Evolutionary conservation across 169 alveolate genomes (phyloP), one percentile per base, ranked within the genome.

Genomic region (Babesia bovis): DNA sequence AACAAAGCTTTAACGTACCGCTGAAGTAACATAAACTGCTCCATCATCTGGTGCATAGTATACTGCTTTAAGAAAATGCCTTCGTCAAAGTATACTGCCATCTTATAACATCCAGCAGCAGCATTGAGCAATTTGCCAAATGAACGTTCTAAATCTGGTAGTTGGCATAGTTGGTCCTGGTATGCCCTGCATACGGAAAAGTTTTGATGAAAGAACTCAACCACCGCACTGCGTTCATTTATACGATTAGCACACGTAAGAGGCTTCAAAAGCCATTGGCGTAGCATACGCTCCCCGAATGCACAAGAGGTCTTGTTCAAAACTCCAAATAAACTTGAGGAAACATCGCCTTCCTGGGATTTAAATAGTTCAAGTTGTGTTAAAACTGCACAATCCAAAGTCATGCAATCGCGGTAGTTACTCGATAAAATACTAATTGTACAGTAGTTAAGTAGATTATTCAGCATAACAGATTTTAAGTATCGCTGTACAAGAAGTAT

Each of bases 231-330:
- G 59, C 99, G 91, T 12, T 86, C 96, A 68, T 93, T 90, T 13
- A 97, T 93, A 53, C 89, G 74, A n/a, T 89, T 59, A 32, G 90
- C 71, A 60, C 90, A 90, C 50, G 87, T 63, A 55, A 96, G 83
- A 38, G 99, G 99, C 33, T 96, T 85, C 53, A 93, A 87, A n/a
- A 97, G 71, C 99, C 99, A 97, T 42, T 92, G 92, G 68, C 95
- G 91, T 72, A 97, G 57, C 83, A 94, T 59, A 65, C 99, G 87
- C 73, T 91, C 94, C 21, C 99, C 99, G 66, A 95, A 93, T 26
- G 97, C 94, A 15, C 99, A 93, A 36, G 78, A 76, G 12, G 99
- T 94, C 59, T 93, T 92, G 90, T 97, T 94, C 47, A 97, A 78
- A 66, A 91, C 92, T 25, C 92, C 94, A 49, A 90, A 89, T 60